Evolutionary conservation across 2,329 filamentous ascomycete genomes (phyloP).

Genomic region (Fusarium chaquense): DNA sequence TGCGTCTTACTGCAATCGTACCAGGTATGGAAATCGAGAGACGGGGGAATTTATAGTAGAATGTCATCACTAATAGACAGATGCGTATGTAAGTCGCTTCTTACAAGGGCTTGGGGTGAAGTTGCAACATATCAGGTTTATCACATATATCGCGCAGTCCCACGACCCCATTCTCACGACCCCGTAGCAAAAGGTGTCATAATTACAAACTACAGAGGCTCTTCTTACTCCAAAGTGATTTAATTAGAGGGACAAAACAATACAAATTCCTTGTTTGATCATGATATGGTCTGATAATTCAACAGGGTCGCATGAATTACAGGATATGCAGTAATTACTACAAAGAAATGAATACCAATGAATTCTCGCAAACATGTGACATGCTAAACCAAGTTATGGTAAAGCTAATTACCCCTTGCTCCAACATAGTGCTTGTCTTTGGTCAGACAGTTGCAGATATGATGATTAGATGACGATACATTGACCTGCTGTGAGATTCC

Average conservation of each 20-base stretch:
- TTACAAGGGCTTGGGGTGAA: not conserved
- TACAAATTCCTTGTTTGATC: not conserved
- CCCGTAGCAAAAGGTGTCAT: not conserved
- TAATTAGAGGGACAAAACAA: not conserved
- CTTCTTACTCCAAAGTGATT: not conserved
- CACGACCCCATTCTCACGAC: not conserved
- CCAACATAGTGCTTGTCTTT: no score
- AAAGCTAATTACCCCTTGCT: no score
- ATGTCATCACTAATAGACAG: not conserved
- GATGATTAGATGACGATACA: not conserved
- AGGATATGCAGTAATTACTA: not conserved
- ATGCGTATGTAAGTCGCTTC: no score
- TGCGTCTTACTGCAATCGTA: not conserved
- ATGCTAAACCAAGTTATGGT: not conserved
- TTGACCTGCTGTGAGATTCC: not conserved
- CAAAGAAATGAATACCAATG: not conserved
- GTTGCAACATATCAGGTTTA: not conserved
- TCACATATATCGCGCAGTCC: not conserved
- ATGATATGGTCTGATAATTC: no score
- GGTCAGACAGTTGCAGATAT: not conserved
- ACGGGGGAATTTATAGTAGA: not conserved
- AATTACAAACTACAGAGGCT: not conserved
- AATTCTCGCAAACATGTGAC: rapidly evolving
- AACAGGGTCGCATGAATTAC: not conserved
- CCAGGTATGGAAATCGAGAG: not conserved